Evolutionary conservation across 208 protist species (phyloP), one percentile per base, ranked within the genome.

Genomic region (Polymyxa betae): DNA sequence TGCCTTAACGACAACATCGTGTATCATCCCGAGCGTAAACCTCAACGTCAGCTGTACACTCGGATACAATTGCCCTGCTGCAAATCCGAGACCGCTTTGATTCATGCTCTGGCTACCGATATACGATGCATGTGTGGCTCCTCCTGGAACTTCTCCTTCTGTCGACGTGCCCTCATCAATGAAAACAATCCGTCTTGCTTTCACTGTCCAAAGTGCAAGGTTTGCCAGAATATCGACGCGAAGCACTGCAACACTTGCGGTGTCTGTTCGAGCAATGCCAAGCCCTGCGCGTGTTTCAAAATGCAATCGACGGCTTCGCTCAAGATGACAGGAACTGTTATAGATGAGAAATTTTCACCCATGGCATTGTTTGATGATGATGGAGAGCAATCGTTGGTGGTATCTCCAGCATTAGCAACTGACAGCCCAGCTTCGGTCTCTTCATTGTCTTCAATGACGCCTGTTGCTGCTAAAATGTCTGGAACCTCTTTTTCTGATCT

Each of bases 91-190:
- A 82, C 72, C 16, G 10, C 35, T 5, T 12, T 82, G 35, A 35
- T 82, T n/a, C n/a, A 82, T n/a, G 5, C 72, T 35, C 35, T 82
- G n/a, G 72, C 72, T 38, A 20, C 35, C 5, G 72, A n/a, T 20
- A 40, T 35, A 43, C 5, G n/a, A 35, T 82, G 72, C n/a, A 16
- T 35, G 12, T 82, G 72, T 35, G 72, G 72, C 16, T 5, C 40
- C 35, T 20, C 40, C 16, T 82, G 72, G 72, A n/a, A 82, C n/a
- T 82, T 45, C 35, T 82, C 72, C 16, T 82, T 82, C n/a, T 82
- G 72, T 82, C 16, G n/a, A 43, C 16, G 72, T 38, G 35, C 5
- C 5, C 72, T 35, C 16, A n/a, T 82, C n/a, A 12, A 82, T 35
- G 72, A n/a, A 5, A 12, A n/a, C 40, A 35, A 20, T 35, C 16